Evolutionary conservation across 2,329 filamentous ascomycete genomes (phyloP), one percentile per base, ranked within the genome.

Genomic region (Septoria petroselini): DNA sequence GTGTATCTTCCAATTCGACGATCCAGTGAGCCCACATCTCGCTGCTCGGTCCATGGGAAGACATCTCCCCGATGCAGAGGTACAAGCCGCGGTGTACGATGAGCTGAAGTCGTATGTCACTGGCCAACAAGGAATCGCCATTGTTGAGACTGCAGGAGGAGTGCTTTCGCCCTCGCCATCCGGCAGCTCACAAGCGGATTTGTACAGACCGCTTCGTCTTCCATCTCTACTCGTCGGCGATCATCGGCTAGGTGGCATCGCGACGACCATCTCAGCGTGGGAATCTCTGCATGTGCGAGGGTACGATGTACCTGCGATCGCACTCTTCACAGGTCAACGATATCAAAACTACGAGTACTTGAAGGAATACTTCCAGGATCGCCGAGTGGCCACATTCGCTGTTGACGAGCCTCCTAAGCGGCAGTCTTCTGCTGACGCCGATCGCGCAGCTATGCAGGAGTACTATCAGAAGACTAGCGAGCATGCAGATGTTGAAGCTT

Each of bases 61-160:
- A 44, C 55, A 61, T 25, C 41, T 64, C 12, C 47, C 61, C 3
- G 59, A 65, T 40, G 57, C 58, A 40, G 63, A 70, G 29, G 68
- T 72, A 4, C 65, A 76, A 15, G 63, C 67, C 15, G 59, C 61
- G 58, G 63, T 73, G 1, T 70, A 75, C 47, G 71, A 77, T 1
- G 64, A 68, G 39, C 54, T 71, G 9, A 50, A 67, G 5, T 58
- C 69, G n/a, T 73, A 72, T 46, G 73, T 77, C 3, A 60, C 65
- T 15, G 58, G 59, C 2, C 69, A 70, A 3, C 65, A 71, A 38
- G 79, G 79, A n/a, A 81, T 84, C 68, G 71, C 86, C 1, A 76
- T 94, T 39, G 73, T 93, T 38, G 88, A 94, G 66, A 93, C 88
- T 1, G 88, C 88, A 1, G 88, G 88, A 1, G 88, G 88, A 1